These are phyloP conservation scores for Cladorrhinum sp. DNA, from an alignment of 2,329 filamentous ascomycete species.

Conservation along the genomic window DNA sequence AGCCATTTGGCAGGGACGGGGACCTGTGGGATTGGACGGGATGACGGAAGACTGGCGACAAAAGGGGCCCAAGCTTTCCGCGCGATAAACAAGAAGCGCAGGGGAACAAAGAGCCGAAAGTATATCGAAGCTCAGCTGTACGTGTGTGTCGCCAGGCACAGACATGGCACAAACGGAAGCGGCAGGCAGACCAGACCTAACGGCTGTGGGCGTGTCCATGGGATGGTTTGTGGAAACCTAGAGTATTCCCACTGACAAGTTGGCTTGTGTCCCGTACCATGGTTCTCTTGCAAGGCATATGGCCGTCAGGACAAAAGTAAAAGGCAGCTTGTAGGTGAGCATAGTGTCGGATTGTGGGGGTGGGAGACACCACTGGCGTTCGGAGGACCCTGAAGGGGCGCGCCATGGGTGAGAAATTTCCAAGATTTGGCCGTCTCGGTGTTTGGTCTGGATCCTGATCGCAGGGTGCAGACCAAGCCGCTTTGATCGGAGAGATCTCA, in stretches of 20 bases:
- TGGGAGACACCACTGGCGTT: background rate
- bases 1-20: conserved; percentile 5
- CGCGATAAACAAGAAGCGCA: background rate
- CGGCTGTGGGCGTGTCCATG: background rate
- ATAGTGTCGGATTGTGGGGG: background rate
- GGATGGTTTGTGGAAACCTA: background rate
- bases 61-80: conserved; percentile 6
- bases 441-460: conserved; percentile 16
- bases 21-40: conserved; percentile 1
- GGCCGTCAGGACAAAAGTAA: background rate
- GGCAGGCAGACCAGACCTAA: background rate
- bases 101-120: background rate
- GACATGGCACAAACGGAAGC: background rate
- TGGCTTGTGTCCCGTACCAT: background rate
- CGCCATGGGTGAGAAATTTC: background rate
- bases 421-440: conserved; percentile 3
- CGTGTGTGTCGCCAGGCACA: conserved; percentile 5
- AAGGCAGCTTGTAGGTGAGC: background rate
- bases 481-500: conserved; percentile 22
- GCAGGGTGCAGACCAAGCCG: conserved; percentile 11
- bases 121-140: background rate
- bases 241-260: background rate
- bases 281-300: background rate
- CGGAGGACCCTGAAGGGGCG: background rate
- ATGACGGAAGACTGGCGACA: conserved; percentile 9